Evolutionary conservation across 148 eudicot species (phyloP), one percentile per base, ranked within the genome.

Genomic region (Talinum fruticosum): DNA sequence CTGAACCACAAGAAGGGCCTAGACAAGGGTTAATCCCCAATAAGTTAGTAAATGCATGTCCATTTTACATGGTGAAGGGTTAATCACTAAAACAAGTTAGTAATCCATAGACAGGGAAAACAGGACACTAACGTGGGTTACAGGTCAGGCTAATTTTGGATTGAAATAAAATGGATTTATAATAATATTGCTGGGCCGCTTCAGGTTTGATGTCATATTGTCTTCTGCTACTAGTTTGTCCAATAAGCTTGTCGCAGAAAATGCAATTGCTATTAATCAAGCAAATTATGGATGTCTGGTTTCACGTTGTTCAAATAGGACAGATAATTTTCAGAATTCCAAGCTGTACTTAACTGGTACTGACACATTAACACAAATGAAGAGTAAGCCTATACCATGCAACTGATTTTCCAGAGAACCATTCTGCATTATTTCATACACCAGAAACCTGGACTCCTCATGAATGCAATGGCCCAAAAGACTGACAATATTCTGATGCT

Each of bases 351-450:
- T 3, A 51, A 51, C 8, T 41, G 12, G 12, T 41, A 33, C n/a
- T 0, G 15, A n/a, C 6, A 62, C 16, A 35, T 6, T 14, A 61
- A 8, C 32, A 15, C 23, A 62, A 59, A 5, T 29, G 37, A 74
- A 75, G 14, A 36, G 72, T 49, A 72, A 73, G 35, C 21, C 13
- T 68, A 81, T 88, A 94, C 98, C 98, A 66, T 92, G 95, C 80
- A 94, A 84, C 59, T 88, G 97, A 66, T 71, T 78, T 18, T 92
- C 93, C 80, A 94, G 81, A 67, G 97, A 92, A 28, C 98, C 98
- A 66, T 90, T 89, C 65, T 84, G 87, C 93, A 92, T 90, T 87
- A 94, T 76, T 83, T 94, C 97, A 78, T 90, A 90, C 37, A 87
- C 90, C 80, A 94, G 82, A 82, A 90, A 90, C 77, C 84, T 87